These are phyloP conservation scores for Zygoascus ofunaensis DNA, from an alignment of 805 yeast species.

Conservation along the genomic window DNA sequence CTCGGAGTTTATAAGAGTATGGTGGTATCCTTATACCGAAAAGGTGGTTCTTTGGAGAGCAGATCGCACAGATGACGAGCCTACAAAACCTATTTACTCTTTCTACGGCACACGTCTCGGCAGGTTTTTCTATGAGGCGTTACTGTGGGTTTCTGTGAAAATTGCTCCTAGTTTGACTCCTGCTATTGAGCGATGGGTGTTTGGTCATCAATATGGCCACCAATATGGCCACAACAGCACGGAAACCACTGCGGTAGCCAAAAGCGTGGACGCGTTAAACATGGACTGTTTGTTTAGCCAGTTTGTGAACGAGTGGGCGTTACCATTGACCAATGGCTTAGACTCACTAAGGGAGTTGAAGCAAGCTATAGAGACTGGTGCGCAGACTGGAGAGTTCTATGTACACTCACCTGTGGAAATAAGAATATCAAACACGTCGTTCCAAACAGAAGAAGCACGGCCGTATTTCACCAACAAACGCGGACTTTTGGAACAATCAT, in stretches of 20 bases:
- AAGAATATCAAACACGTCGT: conserved; percentile 73
- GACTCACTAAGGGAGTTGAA: conserved; percentile 43
- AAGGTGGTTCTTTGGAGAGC: conserved; percentile 91
- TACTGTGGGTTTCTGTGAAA: conserved; percentile 72
- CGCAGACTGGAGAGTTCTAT: conserved; percentile 53
- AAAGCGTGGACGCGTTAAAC: conserved; percentile 77
- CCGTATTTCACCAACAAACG: conserved; percentile 8
- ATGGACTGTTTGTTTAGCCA: conserved; percentile 95
- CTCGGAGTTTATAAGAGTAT: conserved; percentile 81
- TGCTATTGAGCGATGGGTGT: conserved; percentile 72
- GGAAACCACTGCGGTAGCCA: conserved; percentile 63
- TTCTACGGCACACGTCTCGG: conserved; percentile 84
- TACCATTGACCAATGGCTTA: conserved; percentile 73
- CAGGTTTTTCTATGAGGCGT: conserved; percentile 65
- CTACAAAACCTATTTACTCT: conserved; percentile 56
- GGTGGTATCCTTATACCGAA: conserved; percentile 96
- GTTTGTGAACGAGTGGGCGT: conserved; percentile 95
- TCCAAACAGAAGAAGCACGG: conserved; percentile 15
- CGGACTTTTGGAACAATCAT: conserved; percentile 6
- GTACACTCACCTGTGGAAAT: conserved; percentile 96
- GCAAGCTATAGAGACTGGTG: conserved; percentile 52
- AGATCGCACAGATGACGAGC: conserved; percentile 58
- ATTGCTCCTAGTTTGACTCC: conserved; percentile 74
- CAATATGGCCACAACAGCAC: conserved; percentile 14
- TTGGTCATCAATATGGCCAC: conserved; percentile 69